Percentiles rank a stretch among this genome's conserved stretches.
These are phyloP conservation scores for Exophiala mesophila DNA, from an alignment of 2,329 filamentous ascomycete species.

Conservation along the genomic window DNA sequence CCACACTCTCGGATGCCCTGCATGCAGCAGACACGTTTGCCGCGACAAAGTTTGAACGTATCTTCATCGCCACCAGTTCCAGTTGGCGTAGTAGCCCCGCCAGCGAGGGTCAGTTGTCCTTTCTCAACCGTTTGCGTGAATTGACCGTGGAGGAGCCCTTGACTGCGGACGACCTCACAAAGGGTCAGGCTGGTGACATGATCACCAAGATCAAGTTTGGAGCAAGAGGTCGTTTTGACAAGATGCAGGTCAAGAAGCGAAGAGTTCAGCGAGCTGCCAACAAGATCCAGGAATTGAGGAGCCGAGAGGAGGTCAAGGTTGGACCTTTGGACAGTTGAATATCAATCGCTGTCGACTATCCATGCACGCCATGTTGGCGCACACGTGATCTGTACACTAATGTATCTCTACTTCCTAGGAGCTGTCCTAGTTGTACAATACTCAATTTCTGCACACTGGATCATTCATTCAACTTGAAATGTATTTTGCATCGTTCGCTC, in stretches of 20 bases:
- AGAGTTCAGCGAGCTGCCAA: constrained; percentile 37
- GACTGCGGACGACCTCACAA: constrained; percentile 57
- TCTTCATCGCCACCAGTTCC: constrained; percentile 62
- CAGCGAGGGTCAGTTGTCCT: constrained; percentile 43
- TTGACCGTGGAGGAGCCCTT: constrained; percentile 42
- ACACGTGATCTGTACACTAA: no score
- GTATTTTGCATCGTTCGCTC: constrained; percentile 16
- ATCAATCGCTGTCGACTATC: no score
- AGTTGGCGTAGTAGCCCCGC: constrained; percentile 67
- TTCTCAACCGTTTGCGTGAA: constrained; percentile 39
- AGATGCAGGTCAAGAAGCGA: constrained; percentile 50
- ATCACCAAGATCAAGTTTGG: constrained; percentile 89
- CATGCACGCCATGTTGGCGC: no score
- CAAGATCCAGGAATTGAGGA: constrained; percentile 28
- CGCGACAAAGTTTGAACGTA: constrained; percentile 57
- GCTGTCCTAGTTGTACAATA: no score
- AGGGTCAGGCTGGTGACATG: constrained; percentile 81
- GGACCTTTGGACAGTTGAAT: constrained; percentile 38
- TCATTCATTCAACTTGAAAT: no score
- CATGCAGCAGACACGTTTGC: constrained; percentile 82
- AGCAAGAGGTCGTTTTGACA: constrained; percentile 60
- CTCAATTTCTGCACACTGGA: no score
- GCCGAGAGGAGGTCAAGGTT: constrained; percentile 42
- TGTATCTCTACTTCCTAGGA: no score
- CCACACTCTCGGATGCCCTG: constrained; percentile 68